phyloP scores from a whole-genome alignment of 2,329 filamentous ascomycete genomes.

The Endothia cerciana region DNA sequence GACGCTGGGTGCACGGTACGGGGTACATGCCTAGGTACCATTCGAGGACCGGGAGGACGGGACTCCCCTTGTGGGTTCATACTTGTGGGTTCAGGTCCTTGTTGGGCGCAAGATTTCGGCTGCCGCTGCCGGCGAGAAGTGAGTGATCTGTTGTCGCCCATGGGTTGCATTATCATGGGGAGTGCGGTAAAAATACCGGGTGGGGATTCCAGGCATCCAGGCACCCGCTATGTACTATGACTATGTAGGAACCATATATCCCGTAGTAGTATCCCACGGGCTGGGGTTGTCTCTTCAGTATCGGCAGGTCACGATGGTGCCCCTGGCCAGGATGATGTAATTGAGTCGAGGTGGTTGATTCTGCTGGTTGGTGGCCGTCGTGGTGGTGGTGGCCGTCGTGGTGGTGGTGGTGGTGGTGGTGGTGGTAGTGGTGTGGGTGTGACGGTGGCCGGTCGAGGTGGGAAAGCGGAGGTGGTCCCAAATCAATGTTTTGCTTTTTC shows the following conservation, averaged over 20 bases:
- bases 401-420: neutral
- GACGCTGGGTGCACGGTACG: too few relatives aligned
- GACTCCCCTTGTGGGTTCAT: constrained; percentile 7
- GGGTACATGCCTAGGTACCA: too few relatives aligned
- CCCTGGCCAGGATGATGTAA: neutral
- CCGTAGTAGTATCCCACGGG: neutral
- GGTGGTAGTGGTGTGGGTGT: neutral
- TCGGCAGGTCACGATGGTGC: neutral
- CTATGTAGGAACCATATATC: neutral
- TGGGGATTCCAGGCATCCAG: constrained; percentile 2
- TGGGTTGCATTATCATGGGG: neutral
- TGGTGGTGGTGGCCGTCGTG: neutral
- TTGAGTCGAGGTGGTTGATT: neutral
- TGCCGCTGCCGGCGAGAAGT: constrained; percentile 21
- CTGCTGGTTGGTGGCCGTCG: neutral
- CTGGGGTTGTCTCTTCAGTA: neutral
- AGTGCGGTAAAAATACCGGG: neutral
- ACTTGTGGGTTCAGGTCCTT: neutral
- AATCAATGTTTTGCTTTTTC: too few relatives aligned
- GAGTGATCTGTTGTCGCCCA: constrained; percentile 15
- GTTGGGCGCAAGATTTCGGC: constrained; percentile 16
- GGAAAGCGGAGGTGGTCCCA: too few relatives aligned
- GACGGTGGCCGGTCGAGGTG: neutral
- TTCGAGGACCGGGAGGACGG: neutral
- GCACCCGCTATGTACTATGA: too few relatives aligned